Percentiles rank a stretch among this genome's conserved stretches.
These are phyloP conservation scores for Leccinum griseonigrum DNA, from an alignment of 1,284 basidiomycete species.

Conservation along the genomic window DNA sequence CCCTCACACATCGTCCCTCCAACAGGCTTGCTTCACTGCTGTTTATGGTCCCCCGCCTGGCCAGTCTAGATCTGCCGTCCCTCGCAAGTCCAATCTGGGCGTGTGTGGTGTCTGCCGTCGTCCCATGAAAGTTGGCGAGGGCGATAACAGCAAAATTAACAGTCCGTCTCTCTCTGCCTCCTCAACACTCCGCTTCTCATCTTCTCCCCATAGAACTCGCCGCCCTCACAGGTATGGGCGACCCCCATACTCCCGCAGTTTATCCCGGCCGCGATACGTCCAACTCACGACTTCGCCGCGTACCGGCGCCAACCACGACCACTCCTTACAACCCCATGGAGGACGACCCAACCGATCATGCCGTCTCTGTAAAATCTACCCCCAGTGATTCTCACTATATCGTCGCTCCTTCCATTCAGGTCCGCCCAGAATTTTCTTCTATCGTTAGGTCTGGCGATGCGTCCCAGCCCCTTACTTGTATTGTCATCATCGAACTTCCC, in stretches of 20 bases:
- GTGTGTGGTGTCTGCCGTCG: constrained; percentile 96
- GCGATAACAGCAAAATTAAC: constrained; percentile 77
- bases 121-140: constrained; percentile 91
- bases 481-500: constrained; percentile 87
- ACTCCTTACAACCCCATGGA: constrained; percentile 60
- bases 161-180: constrained; percentile 55
- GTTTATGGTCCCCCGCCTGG: constrained; percentile 88
- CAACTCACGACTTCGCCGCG: constrained; percentile 38
- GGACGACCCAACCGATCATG: constrained; percentile 77
- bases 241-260: constrained; percentile 48
- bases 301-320: constrained; percentile 26
- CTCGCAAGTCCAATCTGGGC: constrained; percentile 79
- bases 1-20: constrained; percentile 6
- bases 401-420: constrained; percentile 84
- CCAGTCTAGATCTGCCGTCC: constrained; percentile 49
- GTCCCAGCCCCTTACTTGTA: constrained; percentile 82
- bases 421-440: constrained; percentile 84
- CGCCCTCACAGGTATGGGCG: constrained; percentile 84
- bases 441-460: constrained; percentile 72
- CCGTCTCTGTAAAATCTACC: constrained; percentile 48
- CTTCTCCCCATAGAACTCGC: constrained; percentile 64
- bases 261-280: constrained; percentile 70
- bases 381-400: constrained; percentile 58
- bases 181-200: constrained; percentile 5
- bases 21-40: constrained; percentile 89